These are phyloP conservation scores for Aspergillus spinulosporus DNA, from an alignment of 2,329 filamentous ascomycete genomes.

Conservation along the genomic window DNA sequence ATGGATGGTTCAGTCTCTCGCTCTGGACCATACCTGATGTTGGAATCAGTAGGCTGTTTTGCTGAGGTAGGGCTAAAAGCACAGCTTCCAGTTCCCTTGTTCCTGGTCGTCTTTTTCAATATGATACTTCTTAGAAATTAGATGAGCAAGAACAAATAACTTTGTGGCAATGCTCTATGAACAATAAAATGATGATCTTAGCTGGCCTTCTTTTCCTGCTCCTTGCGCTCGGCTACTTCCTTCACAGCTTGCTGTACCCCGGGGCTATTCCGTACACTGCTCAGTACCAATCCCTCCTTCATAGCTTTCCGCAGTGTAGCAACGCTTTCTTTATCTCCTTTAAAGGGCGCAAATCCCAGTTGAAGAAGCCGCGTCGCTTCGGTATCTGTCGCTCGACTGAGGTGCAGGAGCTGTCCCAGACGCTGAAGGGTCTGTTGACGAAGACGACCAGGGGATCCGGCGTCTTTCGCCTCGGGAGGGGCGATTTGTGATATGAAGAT, in stretches of 20 bases:
- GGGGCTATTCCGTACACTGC: conserved; percentile 74
- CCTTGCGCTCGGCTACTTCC: conserved; percentile 62
- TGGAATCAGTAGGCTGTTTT: too few relatives aligned
- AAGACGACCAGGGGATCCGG: conserved; percentile 33
- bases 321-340: conserved; percentile 66
- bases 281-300: conserved; percentile 84
- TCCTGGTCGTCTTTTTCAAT: too few relatives aligned
- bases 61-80: too few relatives aligned
- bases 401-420: conserved; percentile 65
- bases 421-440: conserved; percentile 59
- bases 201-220: conserved; percentile 36
- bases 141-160: too few relatives aligned
- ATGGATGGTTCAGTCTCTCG: too few relatives aligned
- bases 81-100: too few relatives aligned
- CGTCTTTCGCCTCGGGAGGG: conserved; percentile 58
- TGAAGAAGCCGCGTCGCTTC: conserved; percentile 71
- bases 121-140: too few relatives aligned
- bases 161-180: not conserved
- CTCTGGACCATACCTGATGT: too few relatives aligned
- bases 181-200: conserved; percentile 10
- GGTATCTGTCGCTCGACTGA: conserved; percentile 61
- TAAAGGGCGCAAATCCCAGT: conserved; percentile 79
- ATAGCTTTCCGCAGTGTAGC: conserved; percentile 68
- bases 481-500: conserved; percentile 81
- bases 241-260: conserved; percentile 81